Evolutionary conservation across 768 basidiomycete genomes (phyloP), one percentile per base, ranked within the genome.

Genomic region (Artomyces pyxidatus): DNA sequence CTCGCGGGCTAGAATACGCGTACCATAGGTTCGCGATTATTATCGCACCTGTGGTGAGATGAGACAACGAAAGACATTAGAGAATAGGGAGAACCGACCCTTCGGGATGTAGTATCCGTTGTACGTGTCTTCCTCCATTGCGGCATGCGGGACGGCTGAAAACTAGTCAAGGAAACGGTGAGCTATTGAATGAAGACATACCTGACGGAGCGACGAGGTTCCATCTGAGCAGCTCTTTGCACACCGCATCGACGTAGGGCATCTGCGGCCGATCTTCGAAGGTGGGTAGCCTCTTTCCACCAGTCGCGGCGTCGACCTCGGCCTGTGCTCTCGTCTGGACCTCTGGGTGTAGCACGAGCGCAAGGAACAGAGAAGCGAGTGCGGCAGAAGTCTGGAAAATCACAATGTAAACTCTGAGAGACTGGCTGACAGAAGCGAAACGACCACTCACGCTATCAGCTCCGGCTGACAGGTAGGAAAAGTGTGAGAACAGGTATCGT

Each of bases 21-120:
- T 35, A 35, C 32, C 32, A 14, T 12, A 35, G 12, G 32, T 35
- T 35, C 32, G 32, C 14, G 12, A 35, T 35, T 2, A 35, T 17
- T 8, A 17, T 35, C 14, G 32, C 32, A 4, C 32, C 32, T 35
- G 6, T 14, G 17, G 4, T 12, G 32, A 17, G 3, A 35, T 35
- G 14, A 35, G 14, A 14, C 14, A 17, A 12, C 7, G 12, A 4
- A 35, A 3, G 5, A 8, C 32, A 17, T 35, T 35, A 17, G 14
- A 14, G 14, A 35, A 35, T 12, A 35, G 14, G 32, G 17, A 14
- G 32, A 17, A 35, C 32, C 14, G 14, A 41, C 48, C 48, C 28
- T 49, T 49, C 41, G 48, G 48, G 22, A 49, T 49, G 28, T n/a
- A 44, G 19, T 25, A 43, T 7, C 48, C 48, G 22, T 49, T 27